Evolutionary conservation across 106 monocot species (phyloP).

Genomic region (Gastrodia elata): DNA sequence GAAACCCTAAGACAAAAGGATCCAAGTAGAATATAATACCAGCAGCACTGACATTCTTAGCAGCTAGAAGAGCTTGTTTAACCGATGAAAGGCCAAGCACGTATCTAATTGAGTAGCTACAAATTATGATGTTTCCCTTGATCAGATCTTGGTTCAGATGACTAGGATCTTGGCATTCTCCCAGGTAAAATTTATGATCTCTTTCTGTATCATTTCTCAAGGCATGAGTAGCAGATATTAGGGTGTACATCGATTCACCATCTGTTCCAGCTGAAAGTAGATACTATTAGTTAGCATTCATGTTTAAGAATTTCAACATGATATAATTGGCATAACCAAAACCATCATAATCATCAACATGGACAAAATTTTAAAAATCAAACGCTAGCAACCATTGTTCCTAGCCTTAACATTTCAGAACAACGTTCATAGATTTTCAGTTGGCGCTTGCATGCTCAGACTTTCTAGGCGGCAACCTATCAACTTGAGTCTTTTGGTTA

Average conservation of each 20-base stretch:
- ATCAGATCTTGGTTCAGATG: slow-evolving; percentile 45
- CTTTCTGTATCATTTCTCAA: slow-evolving; percentile 37
- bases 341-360: neutral
- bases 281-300: slow-evolving; percentile 4
- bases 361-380: neutral
- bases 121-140: slow-evolving; percentile 69
- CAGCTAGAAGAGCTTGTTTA: slow-evolving; percentile 74
- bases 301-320: neutral
- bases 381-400: neutral
- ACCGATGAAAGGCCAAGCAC: slow-evolving; percentile 84
- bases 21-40: slow-evolving; percentile 91
- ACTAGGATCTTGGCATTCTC: slow-evolving; percentile 93
- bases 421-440: neutral
- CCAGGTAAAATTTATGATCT: slow-evolving; percentile 48
- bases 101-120: slow-evolving; percentile 82
- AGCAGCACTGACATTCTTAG: slow-evolving; percentile 78
- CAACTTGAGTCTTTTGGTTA: neutral
- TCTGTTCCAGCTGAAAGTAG: slow-evolving; percentile 74
- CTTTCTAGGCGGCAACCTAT: neutral
- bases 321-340: neutral
- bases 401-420: neutral
- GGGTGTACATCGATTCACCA: slow-evolving; percentile 57
- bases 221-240: slow-evolving; percentile 74
- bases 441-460: neutral
- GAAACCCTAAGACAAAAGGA: slow-evolving; percentile 85